Evolutionary conservation across 306 rosid genomes (phyloP).

Genomic region (Sechiopsis laciniata): DNA sequence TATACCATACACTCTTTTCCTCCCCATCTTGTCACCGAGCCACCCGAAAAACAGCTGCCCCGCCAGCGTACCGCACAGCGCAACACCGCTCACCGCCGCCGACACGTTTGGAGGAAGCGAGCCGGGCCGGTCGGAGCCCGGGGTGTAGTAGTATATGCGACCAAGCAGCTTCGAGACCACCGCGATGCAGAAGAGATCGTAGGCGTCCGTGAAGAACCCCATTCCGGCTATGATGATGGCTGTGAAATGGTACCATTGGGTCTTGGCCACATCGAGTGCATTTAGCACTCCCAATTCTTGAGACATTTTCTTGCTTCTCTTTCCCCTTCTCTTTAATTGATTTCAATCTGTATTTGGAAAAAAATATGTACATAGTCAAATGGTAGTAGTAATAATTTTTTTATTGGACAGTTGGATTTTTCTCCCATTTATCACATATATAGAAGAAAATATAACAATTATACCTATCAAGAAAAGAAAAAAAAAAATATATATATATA

Average conservation of each 20-base stretch:
- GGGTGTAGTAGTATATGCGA: slow-evolving; percentile 19
- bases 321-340: background rate
- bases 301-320: background rate
- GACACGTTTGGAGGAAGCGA: slow-evolving; percentile 60
- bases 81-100: slow-evolving; percentile 74
- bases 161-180: slow-evolving; percentile 22
- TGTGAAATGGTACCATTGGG: slow-evolving; percentile 29
- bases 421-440: too few species aligned
- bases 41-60: slow-evolving; percentile 97
- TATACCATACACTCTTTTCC: slow-evolving; percentile 68
- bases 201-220: slow-evolving; percentile 32
- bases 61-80: slow-evolving; percentile 58
- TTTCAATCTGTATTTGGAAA: background rate
- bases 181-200: slow-evolving; percentile 26
- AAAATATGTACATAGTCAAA: background rate
- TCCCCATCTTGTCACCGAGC: slow-evolving; percentile 85
- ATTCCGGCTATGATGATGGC: slow-evolving; percentile 30
- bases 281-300: slow-evolving; percentile 7
- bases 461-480: too few species aligned
- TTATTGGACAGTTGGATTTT: too few species aligned
- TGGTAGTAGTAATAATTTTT: too few species aligned
- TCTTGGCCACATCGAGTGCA: slow-evolving; percentile 22
- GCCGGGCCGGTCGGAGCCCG: slow-evolving; percentile 39
- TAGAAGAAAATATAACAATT: too few species aligned
- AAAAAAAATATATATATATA: too few species aligned